Evolutionary conservation across 495 filamentous ascomycete genomes (phyloP), one percentile per base, ranked within the genome.

Genomic region (Oidiodendron maius): DNA sequence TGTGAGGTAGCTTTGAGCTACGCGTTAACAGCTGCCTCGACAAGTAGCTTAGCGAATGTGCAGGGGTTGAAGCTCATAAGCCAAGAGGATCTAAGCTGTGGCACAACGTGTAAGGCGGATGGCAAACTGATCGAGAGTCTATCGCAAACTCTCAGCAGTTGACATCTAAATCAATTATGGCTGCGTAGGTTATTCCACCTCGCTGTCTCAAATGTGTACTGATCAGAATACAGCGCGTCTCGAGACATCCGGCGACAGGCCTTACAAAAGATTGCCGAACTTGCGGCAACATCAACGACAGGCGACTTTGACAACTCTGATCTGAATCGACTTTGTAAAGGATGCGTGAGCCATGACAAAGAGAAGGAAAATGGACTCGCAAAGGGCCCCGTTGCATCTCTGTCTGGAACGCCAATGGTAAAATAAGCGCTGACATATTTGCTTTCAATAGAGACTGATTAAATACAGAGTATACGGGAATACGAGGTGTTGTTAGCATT

Each of bases 401-500:
- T 70, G 36, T 68, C 65, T 44, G 64, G 62, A 24, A 56, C 68
- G 39, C 76, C 76, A 12, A 79, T 79, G 76, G 76, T 79, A 68
- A 46, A n/a, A n/a, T n/a, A n/a, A n/a, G n/a, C n/a, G n/a, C n/a
- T n/a, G n/a, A n/a, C n/a, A n/a, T n/a, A n/a, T n/a, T n/a, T n/a
- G n/a, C n/a, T n/a, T n/a, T n/a, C n/a, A n/a, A n/a, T n/a, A n/a
- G n/a, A 34, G 16, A 22, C 45, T 53, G 40, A 60, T 47, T 21
- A 18, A 17, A 13, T 15, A 18, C 56, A 80, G 76, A 76, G 68
- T 9, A 77, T 89, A 42, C 81, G 86, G 45, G 93, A 98, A 71
- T 80, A 94, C 50, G 90, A 97, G 62, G 83, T 91, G 32, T 72
- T 97, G 21, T 67, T 97, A 16, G 88, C 91, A 24, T 74, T 98